Conservation (phyloP, 2,329 filamentous ascomycete species). For the Fusarium fracticaudum region DNA sequence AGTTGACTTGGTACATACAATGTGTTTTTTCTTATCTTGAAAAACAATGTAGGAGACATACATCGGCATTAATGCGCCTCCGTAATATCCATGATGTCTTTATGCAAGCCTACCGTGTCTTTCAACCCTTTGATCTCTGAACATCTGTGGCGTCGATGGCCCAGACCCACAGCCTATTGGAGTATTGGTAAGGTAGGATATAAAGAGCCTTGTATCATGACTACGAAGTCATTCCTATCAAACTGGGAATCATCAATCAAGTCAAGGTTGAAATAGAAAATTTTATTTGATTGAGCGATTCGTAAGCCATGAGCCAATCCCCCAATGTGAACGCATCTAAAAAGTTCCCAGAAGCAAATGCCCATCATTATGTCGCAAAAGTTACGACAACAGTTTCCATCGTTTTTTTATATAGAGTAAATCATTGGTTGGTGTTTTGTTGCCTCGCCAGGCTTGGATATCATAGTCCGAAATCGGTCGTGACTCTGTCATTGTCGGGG, state of each 20-base stretch:
- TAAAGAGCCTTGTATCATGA: background rate
- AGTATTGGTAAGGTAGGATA: background rate
- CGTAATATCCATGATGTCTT: background rate
- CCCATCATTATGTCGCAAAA: constrained; percentile 36
- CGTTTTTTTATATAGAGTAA: constrained; percentile 25
- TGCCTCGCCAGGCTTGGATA: constrained; percentile 22
- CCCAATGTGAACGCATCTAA: constrained; percentile 34
- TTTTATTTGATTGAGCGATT: constrained; percentile 33
- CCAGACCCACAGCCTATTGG: background rate
- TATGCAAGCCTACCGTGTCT: background rate
- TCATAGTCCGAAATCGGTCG: constrained; percentile 37
- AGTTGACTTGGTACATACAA: background rate
- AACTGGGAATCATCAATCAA: constrained; percentile 1
- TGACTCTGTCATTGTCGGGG: constrained; percentile 21
- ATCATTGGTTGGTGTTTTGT: constrained; percentile 32
- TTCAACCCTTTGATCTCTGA: background rate
- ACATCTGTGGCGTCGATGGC: constrained; percentile 22
- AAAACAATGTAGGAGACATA: background rate
- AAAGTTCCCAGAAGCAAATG: constrained; percentile 30
- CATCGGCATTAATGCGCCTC: background rate
- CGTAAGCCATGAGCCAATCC: constrained; percentile 27
- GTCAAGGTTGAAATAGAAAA: constrained; percentile 23
- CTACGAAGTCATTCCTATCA: background rate
- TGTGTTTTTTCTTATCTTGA: background rate
- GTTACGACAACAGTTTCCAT: constrained; percentile 27